phyloP scores from a whole-genome alignment of 1,284 basidiomycete species.

The Inonotus hispidus region DNA sequence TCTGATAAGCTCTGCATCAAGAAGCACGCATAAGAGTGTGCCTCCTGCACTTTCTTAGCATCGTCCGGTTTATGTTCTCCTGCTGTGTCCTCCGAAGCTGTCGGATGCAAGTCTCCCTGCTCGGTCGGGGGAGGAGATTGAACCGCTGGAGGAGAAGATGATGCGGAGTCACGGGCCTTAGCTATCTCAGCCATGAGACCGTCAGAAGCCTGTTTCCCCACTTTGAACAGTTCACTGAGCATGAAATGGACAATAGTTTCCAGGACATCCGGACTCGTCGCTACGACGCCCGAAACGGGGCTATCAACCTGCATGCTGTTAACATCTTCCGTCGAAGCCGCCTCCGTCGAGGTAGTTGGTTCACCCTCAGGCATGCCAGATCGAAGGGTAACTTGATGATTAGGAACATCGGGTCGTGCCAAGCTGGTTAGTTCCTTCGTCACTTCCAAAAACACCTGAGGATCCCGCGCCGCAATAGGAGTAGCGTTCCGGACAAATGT shows the following conservation, averaged over 20 bases:
- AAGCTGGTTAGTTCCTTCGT: constrained; percentile 71
- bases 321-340: constrained; percentile 22
- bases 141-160: constrained; percentile 13
- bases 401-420: constrained; percentile 54
- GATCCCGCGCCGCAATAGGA: constrained; percentile 80
- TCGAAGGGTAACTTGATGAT: constrained; percentile 64
- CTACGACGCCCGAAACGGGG: constrained; percentile 24
- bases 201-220: constrained; percentile 41
- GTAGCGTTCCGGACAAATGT: constrained; percentile 76
- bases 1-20: constrained; percentile 92
- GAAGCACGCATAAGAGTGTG: constrained; percentile 70
- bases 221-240: constrained; percentile 63
- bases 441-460: constrained; percentile 71
- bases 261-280: constrained; percentile 40
- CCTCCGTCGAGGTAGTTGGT: constrained; percentile 20
- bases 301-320: constrained; percentile 62
- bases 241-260: constrained; percentile 72
- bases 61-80: not conserved
- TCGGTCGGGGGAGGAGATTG: not conserved
- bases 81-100: not conserved
- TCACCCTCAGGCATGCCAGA: constrained; percentile 23
- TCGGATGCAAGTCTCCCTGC: not conserved
- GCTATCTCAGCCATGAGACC: constrained; percentile 23
- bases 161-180: constrained; percentile 13
- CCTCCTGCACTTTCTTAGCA: constrained; percentile 7